These are phyloP conservation scores for Xerocomellus amylosporus DNA, from an alignment of 768 basidiomycete species.

Conservation along the genomic window DNA sequence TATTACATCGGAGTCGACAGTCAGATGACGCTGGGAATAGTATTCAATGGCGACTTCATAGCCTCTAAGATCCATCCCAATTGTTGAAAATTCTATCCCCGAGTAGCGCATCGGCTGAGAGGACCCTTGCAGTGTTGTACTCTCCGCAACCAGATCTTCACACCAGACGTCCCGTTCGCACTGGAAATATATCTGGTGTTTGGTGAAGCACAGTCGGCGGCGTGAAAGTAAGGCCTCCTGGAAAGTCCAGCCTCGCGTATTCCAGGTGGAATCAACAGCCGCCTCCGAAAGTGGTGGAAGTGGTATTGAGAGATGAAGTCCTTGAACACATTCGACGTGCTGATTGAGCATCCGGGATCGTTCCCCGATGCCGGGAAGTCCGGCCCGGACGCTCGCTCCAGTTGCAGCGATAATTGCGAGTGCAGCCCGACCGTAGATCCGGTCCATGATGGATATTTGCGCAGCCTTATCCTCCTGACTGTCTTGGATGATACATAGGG, in stretches of 20 bases:
- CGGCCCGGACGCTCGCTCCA: slow-evolving; percentile 8
- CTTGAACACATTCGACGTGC: slow-evolving; percentile 19
- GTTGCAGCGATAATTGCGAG: slow-evolving; percentile 20
- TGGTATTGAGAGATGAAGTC: slow-evolving; percentile 20
- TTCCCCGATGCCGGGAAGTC: slow-evolving; percentile 12
- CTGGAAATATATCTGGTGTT: slow-evolving; percentile 23
- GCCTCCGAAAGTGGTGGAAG: slow-evolving; percentile 12
- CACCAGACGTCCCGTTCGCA: slow-evolving; percentile 22
- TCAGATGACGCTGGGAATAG: slow-evolving; percentile 16
- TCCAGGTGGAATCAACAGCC: slow-evolving; percentile 11
- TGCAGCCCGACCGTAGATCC: slow-evolving; percentile 16
- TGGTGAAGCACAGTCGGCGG: slow-evolving; percentile 22
- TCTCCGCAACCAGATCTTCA: slow-evolving; percentile 23
- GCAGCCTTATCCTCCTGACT: slow-evolving; percentile 13
- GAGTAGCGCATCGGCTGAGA: slow-evolving; percentile 7
- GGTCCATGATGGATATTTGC: slow-evolving; percentile 21
- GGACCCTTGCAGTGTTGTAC: not conserved
- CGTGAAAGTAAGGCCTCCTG: slow-evolving; percentile 21
- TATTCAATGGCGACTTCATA: slow-evolving; percentile 8
- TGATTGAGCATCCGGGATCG: slow-evolving; percentile 15
- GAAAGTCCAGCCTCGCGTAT: slow-evolving; percentile 24
- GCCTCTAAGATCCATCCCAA: not conserved
- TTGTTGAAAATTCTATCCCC: not conserved
- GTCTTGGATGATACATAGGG: slow-evolving; percentile 26
- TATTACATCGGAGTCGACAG: slow-evolving; percentile 14